These are phyloP conservation scores for Linnemannia hyalina DNA, from an alignment of 192 early-diverging fungal species.

Conservation along the genomic window DNA sequence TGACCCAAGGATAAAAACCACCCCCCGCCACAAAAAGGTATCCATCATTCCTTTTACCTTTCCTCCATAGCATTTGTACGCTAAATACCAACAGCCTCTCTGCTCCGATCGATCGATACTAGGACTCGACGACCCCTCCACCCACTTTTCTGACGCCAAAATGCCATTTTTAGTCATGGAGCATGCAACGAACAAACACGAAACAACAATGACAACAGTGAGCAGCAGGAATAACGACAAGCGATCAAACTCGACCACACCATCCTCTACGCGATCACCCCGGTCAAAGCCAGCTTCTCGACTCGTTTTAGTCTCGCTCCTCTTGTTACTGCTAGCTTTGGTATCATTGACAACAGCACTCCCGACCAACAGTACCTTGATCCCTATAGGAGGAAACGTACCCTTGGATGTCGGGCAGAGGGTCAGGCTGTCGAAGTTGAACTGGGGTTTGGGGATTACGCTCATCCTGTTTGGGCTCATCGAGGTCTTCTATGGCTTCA, in stretches of 20 bases:
- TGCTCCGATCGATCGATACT: not conserved
- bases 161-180: not conserved
- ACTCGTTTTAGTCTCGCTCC: not conserved
- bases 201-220: not conserved
- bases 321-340: slow-evolving; percentile 7
- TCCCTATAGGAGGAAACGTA: slow-evolving; percentile 11
- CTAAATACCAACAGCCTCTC: not conserved
- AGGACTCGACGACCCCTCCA: not conserved
- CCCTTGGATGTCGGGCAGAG: slow-evolving; percentile 35
- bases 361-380: slow-evolving; percentile 26
- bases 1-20: not conserved
- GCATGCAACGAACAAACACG: not conserved
- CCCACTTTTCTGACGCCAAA: not conserved
- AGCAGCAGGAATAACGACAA: not conserved
- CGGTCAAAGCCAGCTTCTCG: not conserved
- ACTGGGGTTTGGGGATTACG: slow-evolving; percentile 26
- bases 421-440: slow-evolving; percentile 7
- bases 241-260: not conserved
- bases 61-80: not conserved
- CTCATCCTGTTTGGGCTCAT: slow-evolving; percentile 39
- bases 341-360: slow-evolving; percentile 4
- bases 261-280: not conserved
- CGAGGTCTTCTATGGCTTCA: slow-evolving; percentile 51
- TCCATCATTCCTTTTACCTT: not conserved
- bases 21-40: not conserved